Evolutionary conservation across 2,329 filamentous ascomycete genomes (phyloP), one percentile per base, ranked within the genome.

Genomic region (Claviceps arundinis): DNA sequence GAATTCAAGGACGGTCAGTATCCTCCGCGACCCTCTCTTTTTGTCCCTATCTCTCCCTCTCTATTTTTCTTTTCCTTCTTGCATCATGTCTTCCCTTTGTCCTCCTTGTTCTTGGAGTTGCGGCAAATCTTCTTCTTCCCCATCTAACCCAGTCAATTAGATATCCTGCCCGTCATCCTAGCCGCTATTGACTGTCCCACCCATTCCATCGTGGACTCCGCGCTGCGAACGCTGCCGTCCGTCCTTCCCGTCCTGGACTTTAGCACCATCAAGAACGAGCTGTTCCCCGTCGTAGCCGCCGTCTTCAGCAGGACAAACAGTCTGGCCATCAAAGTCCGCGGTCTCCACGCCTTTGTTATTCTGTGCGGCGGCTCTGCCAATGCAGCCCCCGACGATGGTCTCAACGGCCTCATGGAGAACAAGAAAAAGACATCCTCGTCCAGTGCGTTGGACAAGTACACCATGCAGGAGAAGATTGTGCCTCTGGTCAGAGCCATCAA

Each of bases 391-490:
- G 71, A 72, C 42, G 72, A 73, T 38, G 88, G 88, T 4, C 74
- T 96, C 2, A 84, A 88, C 57, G 89, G 89, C 0, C 73, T 90
- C 63, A 61, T 70, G 43, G 67, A 77, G 57, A 72, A 78, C 48
- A 80, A 78, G 61, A 76, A 79, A 53, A 83, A 84, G 62, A 71
- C 76, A 2, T 78, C 77, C 3, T 85, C 80, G 1, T 85, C 85
- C 0, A 89, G 82, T 2, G 90, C 91, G 3, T 73, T 98, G 30
- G 93, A 98, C 71, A 97, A 97, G 66, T 97, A 93, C 63, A 97
- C 93, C 0, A 91, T 98, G 71, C 93, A 98, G 65, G 93, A 98
- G 65, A 97, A 96, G 71, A 87, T 98, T 37, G 80, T 97, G 0
- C 93, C 93, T 0, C 71, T 97, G 4, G 76, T 98, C 55, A 89